phyloP scores from a whole-genome alignment of 2,329 filamentous ascomycete genomes.

The Alternaria brassicae region DNA sequence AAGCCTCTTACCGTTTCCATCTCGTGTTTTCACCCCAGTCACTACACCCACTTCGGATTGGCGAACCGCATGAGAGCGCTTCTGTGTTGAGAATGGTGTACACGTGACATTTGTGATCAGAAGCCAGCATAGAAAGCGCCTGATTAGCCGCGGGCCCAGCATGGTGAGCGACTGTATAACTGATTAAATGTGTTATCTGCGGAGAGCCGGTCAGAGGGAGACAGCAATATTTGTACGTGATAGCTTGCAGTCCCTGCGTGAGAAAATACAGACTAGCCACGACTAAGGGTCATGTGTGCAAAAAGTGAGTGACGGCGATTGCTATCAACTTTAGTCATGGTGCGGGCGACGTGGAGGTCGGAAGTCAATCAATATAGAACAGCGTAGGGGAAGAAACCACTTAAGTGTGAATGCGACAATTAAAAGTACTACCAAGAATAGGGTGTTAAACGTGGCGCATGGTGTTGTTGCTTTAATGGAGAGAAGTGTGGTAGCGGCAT shows the following conservation, averaged over 20 bases:
- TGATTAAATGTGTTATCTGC: not conserved
- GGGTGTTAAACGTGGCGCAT: not conserved
- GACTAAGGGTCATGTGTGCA: not conserved
- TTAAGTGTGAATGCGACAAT: not conserved
- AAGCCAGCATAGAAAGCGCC: constrained; percentile 1
- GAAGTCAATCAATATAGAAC: not conserved
- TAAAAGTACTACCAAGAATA: not conserved
- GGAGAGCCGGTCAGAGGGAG: constrained; percentile 4
- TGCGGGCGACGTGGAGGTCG: not conserved
- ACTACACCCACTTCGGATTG: constrained; percentile 21
- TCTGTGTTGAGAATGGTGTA: constrained; percentile 1
- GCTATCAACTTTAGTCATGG: not conserved
- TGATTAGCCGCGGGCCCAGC: constrained; percentile 2
- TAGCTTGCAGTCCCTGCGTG: not conserved
- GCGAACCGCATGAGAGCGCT: not conserved
- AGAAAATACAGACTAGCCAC: not conserved
- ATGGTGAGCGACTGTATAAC: constrained; percentile 12
- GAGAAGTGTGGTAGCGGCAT: not conserved
- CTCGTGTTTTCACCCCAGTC: constrained; percentile 28
- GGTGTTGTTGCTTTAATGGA: not conserved
- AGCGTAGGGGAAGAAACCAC: not conserved
- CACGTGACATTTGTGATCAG: constrained; percentile 17
- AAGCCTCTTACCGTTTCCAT: constrained; percentile 22
- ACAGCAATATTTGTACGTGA: constrained; percentile 1
- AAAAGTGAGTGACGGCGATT: not conserved